phyloP scores from a whole-genome alignment of 2,329 filamentous ascomycete genomes.

The Byssochlamys sp. region DNA sequence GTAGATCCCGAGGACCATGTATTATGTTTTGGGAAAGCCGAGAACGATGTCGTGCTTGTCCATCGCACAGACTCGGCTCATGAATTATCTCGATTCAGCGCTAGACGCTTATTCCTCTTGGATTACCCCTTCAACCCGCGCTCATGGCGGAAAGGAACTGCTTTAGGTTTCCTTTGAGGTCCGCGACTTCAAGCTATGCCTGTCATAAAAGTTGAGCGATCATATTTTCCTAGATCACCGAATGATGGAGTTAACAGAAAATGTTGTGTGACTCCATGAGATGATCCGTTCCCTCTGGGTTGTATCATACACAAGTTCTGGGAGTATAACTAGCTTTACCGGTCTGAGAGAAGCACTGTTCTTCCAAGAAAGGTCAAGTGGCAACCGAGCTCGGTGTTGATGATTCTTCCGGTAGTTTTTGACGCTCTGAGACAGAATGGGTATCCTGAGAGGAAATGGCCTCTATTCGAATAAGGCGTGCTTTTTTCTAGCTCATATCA shows the following conservation, averaged over 20 bases:
- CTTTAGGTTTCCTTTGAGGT: neutral
- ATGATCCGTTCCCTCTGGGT: neutral
- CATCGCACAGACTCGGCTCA: neutral
- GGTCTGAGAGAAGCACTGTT: neutral
- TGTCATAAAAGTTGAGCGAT: neutral
- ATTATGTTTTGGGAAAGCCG: neutral
- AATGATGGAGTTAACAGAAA: neutral
- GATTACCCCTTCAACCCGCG: neutral
- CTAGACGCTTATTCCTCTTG: neutral
- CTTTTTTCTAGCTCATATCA: neutral
- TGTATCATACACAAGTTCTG: neutral
- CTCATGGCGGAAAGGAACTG: neutral
- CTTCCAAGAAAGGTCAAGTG: neutral
- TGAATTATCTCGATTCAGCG: neutral
- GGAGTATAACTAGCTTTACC: neutral
- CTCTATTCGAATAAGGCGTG: neutral
- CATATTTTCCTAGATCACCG: neutral
- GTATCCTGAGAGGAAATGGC: neutral
- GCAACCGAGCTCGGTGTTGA: neutral
- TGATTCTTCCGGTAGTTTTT: neutral
- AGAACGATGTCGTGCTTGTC: neutral
- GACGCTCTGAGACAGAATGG: neutral
- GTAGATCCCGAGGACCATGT: neutral
- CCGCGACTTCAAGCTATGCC: neutral
- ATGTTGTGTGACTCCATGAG: neutral